A percentile compares a stretch with the other conserved stretches of the same genome.
These are phyloP conservation scores for Saccharomyces pastorianus DNA, from an alignment of 1,139 yeast species.

Conservation along the genomic window DNA sequence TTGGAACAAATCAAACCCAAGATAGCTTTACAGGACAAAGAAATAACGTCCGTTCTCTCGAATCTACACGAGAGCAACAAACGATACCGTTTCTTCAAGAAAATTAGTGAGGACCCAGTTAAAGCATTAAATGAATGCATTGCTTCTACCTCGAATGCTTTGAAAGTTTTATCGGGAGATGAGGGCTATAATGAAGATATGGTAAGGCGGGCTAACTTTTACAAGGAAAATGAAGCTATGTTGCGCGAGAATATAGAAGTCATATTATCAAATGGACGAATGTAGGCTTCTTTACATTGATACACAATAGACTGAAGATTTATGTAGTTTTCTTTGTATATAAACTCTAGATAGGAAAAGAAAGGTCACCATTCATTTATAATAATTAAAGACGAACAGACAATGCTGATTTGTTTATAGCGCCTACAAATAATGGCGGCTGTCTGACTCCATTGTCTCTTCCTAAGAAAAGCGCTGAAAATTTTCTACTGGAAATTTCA, in stretches of 20 bases:
- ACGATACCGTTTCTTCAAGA: conserved; percentile 58
- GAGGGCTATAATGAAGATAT: conserved; percentile 78
- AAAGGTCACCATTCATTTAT: not conserved
- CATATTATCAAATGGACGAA: conserved; percentile 37
- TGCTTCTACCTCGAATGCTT: conserved; percentile 59
- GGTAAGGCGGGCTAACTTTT: conserved; percentile 69
- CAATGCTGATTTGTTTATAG: not conserved
- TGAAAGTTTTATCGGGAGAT: conserved; percentile 65
- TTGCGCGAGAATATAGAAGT: conserved; percentile 64
- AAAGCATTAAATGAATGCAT: conserved; percentile 60
- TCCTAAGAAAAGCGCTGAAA: conserved; percentile 1
- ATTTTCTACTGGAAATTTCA: conserved; percentile 1
- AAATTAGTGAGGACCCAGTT: conserved; percentile 64
- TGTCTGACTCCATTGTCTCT: not conserved
- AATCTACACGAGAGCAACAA: conserved; percentile 47
- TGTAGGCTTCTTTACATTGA: conserved; percentile 13
- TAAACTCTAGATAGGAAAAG: not conserved
- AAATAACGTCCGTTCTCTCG: not conserved
- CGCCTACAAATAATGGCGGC: not conserved
- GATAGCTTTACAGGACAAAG: not conserved
- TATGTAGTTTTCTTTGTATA: not conserved
- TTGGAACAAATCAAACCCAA: conserved; percentile 1
- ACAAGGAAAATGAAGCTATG: conserved; percentile 50
- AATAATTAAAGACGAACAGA: not conserved
- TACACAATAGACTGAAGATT: not conserved